Percentiles rank a stretch among this genome's conserved stretches.
phyloP scores from a whole-genome alignment of 2,329 filamentous ascomycete genomes.

The Fusarium scirpi region DNA sequence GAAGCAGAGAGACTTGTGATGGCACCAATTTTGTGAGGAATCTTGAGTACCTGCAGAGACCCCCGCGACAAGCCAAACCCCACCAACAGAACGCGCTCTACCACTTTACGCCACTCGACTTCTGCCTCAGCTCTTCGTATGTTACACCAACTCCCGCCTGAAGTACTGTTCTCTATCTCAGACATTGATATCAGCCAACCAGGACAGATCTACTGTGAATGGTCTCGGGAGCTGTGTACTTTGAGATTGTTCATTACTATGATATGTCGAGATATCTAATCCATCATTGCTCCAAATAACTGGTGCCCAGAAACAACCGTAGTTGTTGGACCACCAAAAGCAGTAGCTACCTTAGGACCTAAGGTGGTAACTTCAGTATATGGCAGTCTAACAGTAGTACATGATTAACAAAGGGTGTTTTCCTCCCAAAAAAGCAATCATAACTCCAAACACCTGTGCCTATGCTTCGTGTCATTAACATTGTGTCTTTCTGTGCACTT shows the following conservation, averaged over 20 bases:
- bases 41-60: background rate
- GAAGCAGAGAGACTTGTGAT: background rate
- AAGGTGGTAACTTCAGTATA: too few relatives aligned
- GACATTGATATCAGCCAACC: background rate
- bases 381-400: too few relatives aligned
- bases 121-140: background rate
- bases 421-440: constrained; percentile 9
- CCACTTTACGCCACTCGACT: background rate
- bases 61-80: background rate
- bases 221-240: background rate
- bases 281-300: background rate
- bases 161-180: background rate
- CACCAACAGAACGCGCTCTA: constrained; percentile 2
- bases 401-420: background rate
- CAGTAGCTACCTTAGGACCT: too few relatives aligned
- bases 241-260: background rate
- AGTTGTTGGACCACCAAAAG: too few relatives aligned
- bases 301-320: background rate
- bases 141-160: background rate
- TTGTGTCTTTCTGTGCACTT: background rate
- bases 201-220: background rate
- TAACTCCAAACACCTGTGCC: constrained; percentile 28
- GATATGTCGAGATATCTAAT: background rate
- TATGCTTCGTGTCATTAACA: constrained; percentile 23
- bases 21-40: too few relatives aligned